Conservation (phyloP, 805 yeast genomes). For the Helenozyma rhizophorensis region DNA sequence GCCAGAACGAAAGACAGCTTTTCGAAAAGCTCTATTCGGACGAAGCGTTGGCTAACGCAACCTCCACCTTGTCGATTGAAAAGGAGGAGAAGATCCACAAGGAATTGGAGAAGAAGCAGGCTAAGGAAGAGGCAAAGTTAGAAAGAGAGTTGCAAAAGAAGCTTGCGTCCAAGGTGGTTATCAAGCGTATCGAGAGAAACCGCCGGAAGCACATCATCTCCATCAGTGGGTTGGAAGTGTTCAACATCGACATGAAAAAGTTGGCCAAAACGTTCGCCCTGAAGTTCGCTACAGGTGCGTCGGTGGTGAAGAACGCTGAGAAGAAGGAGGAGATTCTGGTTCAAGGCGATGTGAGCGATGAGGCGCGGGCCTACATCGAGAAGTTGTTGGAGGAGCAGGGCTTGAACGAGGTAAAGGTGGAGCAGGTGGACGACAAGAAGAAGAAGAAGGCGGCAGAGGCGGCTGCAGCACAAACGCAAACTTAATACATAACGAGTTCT, state of each 20-base stretch:
- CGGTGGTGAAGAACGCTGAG: conserved; percentile 84
- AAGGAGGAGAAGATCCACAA: conserved; percentile 79
- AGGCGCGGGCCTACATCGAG: conserved; percentile 72
- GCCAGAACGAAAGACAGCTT: conserved; percentile 51
- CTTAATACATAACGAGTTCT: too few relatives aligned
- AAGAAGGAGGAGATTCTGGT: conserved; percentile 88
- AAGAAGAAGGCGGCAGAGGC: conserved; percentile 43
- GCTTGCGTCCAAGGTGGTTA: conserved; percentile 71
- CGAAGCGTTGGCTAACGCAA: conserved; percentile 52
- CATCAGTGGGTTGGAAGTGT: conserved; percentile 81
- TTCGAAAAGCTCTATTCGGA: conserved; percentile 59
- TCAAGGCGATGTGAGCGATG: conserved; percentile 95
- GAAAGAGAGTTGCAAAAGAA: conserved; percentile 79
- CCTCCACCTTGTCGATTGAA: conserved; percentile 62
- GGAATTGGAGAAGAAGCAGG: conserved; percentile 79
- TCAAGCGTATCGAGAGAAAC: conserved; percentile 86
- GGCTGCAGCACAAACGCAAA: conserved; percentile 6
- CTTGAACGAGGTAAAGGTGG: conserved; percentile 80
- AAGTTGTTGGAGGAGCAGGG: conserved; percentile 77
- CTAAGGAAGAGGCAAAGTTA: conserved; percentile 78
- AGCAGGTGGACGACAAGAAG: conserved; percentile 77
- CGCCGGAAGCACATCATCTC: conserved; percentile 85
- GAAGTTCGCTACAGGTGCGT: conserved; percentile 93
- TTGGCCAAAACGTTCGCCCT: conserved; percentile 89
- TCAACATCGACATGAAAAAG: conserved; percentile 85